Base-by-base conservation (phyloP, 2,329 filamentous ascomycete species). In the Setomelanomma holmii region DNA sequence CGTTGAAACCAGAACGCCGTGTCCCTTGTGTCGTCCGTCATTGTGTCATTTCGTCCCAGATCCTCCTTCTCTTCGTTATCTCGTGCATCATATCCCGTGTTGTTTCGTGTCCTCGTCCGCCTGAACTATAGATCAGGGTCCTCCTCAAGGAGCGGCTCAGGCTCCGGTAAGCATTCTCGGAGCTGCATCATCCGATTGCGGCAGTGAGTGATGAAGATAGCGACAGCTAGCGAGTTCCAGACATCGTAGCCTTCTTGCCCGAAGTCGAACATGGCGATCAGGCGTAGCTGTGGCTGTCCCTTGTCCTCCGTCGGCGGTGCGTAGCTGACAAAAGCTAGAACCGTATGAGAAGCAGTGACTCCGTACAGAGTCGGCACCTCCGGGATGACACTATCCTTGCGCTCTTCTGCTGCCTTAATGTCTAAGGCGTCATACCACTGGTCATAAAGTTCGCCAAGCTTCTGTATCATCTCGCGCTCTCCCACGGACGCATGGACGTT, bases 221-320 rank as follows among this genome's bases (percentile, higher is more conserved):
- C 82, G 43, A 86, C 58, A 0, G 83, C 82, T 4, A 86, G 72
- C 4, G 80, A 77, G 61, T 85, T 85, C 84, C 84, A 87, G 1
- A 86, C 83, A 63, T 86, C 84, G 53, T 82, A 81, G 1, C 78
- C 78, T 7, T 70, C 66, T 38, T 83, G 77, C 4, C 75, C 76
- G 49, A 85, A 79, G 62, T 86, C 80, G 57, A 85, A 82, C 45
- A 80, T 78, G 4, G 77, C 79, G 43, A 86, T 78, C 10, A 76
- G 76, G 10, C 74, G 68, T 6, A 79, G 43, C 57, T 54, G 47
- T 10, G 62, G 57, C 40, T 63, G 56, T 2, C 53, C 51, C 49
- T 62, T 45, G 21, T 59, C 58, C 40, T 67, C 56, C 2, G 61
- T 58, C 2, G 77, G 73, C 16, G 78, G 69, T 1, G 76, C 72